Base-by-base conservation (phyloP, 2,329 filamentous ascomycete genomes). In the Metarhizium rileyi region DNA sequence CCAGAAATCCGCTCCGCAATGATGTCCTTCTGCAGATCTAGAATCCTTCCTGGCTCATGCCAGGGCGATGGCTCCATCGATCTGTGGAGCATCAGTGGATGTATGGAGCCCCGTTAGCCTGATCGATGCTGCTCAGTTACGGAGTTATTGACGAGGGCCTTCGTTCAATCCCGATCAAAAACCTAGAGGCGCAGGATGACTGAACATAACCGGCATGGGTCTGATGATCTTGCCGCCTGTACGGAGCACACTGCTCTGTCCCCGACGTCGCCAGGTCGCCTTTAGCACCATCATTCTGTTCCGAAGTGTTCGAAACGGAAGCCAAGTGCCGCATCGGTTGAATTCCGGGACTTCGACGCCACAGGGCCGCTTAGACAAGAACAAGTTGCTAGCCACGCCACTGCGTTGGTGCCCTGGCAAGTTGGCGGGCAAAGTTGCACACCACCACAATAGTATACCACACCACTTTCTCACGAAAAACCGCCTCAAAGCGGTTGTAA, bases 11-110 rank as follows among this genome's bases (percentile, higher is more conserved):
- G 46, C 36, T 52, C 49, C 47, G 49, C 53, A 49, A 52, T 55
- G 45, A 53, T 51, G 53, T 47, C 27, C 23, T 25, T 44, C 35
- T 48, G 52, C 52, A 55, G 53, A 40, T 41, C 47, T 30, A 22
- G 42, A 26, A 26, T 14, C 25, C 42, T 14, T 23, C 10, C 12
- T 42, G 35, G 18, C 35, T 5, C 35, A 20, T 14, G 38, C 10
- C 20, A 16, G 22, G 22, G 9, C 8, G 20, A 10, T 30, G 44
- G 44, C n/a, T 22, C 26, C 26, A 20, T 27, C 44, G 9, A n/a
- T 26, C 20, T 35, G 44, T 42, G 38, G 38, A 42, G 38, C 38
- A 42, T 42, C 38, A 42, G 23, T 20, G 22, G 22, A 28, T 28
- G 5, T 5, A 40, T 40, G 36, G 36, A 40, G 36, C 12, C 22